These are phyloP conservation scores for Camelina laxa DNA, from an alignment of 345 rosid species.

Conservation along the genomic window DNA sequence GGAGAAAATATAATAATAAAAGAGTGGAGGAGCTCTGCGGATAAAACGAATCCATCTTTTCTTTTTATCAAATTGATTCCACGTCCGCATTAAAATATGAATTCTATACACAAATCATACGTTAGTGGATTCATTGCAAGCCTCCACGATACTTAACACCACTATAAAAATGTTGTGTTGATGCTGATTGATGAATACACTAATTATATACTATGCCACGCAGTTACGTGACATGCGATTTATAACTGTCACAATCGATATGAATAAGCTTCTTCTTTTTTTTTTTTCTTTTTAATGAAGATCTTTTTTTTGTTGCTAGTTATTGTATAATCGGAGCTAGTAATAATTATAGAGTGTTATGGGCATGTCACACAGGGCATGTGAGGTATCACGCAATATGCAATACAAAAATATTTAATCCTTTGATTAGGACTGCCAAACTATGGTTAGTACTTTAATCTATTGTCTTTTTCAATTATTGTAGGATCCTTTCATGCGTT, in stretches of 20 bases:
- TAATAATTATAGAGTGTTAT: not conserved
- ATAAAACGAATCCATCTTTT: slow-evolving; percentile 24
- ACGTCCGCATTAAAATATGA: slow-evolving; percentile 18
- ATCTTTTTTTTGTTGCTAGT: not conserved
- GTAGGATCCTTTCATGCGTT: slow-evolving; percentile 3
- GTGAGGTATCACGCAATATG: slow-evolving; percentile 17
- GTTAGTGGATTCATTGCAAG: slow-evolving; percentile 38
- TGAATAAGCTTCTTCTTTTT: not conserved
- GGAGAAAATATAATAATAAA: not conserved
- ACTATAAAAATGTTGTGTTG: slow-evolving; percentile 1
- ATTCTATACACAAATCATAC: slow-evolving; percentile 6
- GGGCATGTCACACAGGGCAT: slow-evolving; percentile 8
- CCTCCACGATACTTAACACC: slow-evolving; percentile 20
- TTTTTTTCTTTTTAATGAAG: not conserved
- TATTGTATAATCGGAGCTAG: not conserved
- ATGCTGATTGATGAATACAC: not conserved
- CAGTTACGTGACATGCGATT: slow-evolving; percentile 1
- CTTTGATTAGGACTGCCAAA: not conserved
- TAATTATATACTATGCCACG: slow-evolving; percentile 17
- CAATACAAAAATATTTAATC: not conserved
- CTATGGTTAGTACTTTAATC: not conserved
- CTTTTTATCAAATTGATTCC: slow-evolving; percentile 13
- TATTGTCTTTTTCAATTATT: not conserved
- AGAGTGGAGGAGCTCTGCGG: not conserved
- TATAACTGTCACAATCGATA: not conserved